Evolutionary conservation across 192 early-diverging fungal species (phyloP), one percentile per base, ranked within the genome.

Genomic region (Coemansia sp.): DNA sequence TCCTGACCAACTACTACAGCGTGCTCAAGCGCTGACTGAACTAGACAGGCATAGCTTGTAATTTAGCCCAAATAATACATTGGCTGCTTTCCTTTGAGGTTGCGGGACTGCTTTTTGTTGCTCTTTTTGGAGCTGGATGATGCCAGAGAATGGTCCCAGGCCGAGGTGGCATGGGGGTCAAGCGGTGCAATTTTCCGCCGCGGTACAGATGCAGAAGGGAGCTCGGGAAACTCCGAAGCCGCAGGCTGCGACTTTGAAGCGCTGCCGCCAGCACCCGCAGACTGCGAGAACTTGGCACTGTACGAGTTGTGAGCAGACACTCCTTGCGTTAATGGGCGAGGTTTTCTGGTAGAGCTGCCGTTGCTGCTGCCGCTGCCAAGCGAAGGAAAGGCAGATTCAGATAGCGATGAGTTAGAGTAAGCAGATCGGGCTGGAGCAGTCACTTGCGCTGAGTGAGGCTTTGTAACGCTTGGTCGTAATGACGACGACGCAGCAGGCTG

Each of bases 11-110:
- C 41, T 74, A 8, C 23, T 74, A 30, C 9, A 23, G 2, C 40
- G 60, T 3, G 64, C 64, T 2, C 40, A 56, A 9, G 37, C 51
- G 51, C 49, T 56, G 58, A 28, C 51, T 42, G 21, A 45, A 45
- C 17, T 45, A 45, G 32, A 56, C 5, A 56, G 42, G 14, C 16
- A 40, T 20, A 39, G 6, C 37, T 28, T 14, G 43, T 20, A 44
- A 10, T 12, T 28, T 7, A 45, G 10, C 38, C 54, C 32, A 51
- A 21, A 21, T 47, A 39, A 50, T 62, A 66, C 28, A 65, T 14
- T 38, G 55, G 40, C 34, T 66, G 58, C 51, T 66, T 72, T 17
- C 70, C 70, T 51, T 72, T 72, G 37, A 31, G 14, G 38, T 60
- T 72, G 40, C 44, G 59, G 4, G 37, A 26, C 14, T 65, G 66